Base-by-base conservation (phyloP, 192 early-diverging fungal genomes). In the Dimargaris xerosporica region DNA sequence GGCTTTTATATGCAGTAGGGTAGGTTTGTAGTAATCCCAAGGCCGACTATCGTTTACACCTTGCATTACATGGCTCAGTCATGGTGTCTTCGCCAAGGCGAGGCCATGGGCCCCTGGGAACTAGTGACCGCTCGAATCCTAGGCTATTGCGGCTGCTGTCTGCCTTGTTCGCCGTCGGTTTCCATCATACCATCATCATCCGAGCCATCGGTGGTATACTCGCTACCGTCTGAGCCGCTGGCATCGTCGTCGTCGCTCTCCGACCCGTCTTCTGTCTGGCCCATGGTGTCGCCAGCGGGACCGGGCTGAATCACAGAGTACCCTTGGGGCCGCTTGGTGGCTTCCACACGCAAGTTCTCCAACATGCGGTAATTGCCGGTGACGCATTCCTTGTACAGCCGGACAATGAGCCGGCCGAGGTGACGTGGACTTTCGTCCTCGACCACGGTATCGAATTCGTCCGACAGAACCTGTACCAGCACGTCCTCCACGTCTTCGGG, bases 391-490 rank as follows among this genome's bases (percentile, higher is more conserved):
- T 60, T 41, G 42, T 60, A 60, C 58, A 60, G 9, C 11, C 43
- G 34, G 6, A 60, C n/a, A 12, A 60, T 43, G 19, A 44, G 42
- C 13, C 13, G 11, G 2, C 51, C 62, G 4, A 23, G 45, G 52
- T 64, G 53, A 19, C 21, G 23, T 21, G 28, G 17, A 15, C 31
- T 42, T 1, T 54, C 50, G 30, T 64, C 62, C 25, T 29, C 52
- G 39, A 54, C 34, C 1, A 41, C 25, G 11, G 53, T 31, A n/a
- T 54, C 21, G 52, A 64, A 64, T 50, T 64, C 62, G 39, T 64
- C 50, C 5, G 25, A 13, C 42, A 64, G 48, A 44, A 64, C 53
- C 11, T 64, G 50, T 21, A 53, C 30, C 29, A 64, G 19, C 11
- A 64, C 52, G 41, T 34, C 39, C 25, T 51, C 62, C 28, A 64